phyloP scores from a whole-genome alignment of 2,329 filamentous ascomycete species.

The Epichloe aotearoae region DNA sequence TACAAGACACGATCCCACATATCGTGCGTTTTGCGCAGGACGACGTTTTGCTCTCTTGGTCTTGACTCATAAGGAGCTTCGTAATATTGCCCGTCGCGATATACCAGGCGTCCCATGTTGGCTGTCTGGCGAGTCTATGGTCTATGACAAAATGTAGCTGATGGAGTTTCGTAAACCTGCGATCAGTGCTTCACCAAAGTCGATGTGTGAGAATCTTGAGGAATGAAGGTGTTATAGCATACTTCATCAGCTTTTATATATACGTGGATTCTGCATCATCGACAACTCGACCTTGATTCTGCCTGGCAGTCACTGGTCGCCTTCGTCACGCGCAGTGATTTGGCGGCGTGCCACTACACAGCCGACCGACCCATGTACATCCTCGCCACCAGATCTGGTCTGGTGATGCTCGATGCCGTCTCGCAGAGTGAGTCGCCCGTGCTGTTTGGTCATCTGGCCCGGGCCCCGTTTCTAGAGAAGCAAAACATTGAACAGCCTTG shows the following conservation, averaged over 20 bases:
- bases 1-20: conserved; percentile 27
- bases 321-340: background rate
- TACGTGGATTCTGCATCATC: too few species aligned
- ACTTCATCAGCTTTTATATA: too few species aligned
- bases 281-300: too few species aligned
- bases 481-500: background rate
- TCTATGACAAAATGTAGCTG: too few species aligned
- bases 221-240: too few species aligned
- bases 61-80: conserved; percentile 5
- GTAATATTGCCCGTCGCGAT: conserved; percentile 20
- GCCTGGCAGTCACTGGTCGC: background rate
- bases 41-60: conserved; percentile 8
- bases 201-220: too few species aligned
- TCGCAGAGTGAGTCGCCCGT: background rate
- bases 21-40: conserved; percentile 22
- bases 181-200: background rate
- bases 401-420: background rate
- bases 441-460: background rate
- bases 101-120: conserved; percentile 11
- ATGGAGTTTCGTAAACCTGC: background rate
- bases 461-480: too few species aligned
- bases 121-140: background rate
- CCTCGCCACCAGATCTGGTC: background rate
- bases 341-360: background rate
- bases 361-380: background rate